Evolutionary conservation across 1,284 basidiomycete genomes (phyloP), one percentile per base, ranked within the genome.

Genomic region (Trichosporon sp.): DNA sequence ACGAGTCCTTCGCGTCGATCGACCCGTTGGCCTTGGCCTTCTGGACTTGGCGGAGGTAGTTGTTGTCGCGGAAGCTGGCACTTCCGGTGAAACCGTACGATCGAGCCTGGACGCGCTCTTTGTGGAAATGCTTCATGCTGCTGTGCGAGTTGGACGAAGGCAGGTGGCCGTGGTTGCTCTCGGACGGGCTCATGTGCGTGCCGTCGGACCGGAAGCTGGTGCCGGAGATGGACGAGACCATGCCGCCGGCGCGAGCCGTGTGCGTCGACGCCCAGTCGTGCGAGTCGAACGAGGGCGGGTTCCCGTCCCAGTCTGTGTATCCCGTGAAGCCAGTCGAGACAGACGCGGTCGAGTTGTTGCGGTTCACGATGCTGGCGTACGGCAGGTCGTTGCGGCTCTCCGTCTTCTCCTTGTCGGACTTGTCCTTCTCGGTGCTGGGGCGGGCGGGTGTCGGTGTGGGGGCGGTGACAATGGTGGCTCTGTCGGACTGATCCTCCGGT

Each of bases 61-160:
- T 78, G 63, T 73, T 76, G 59, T 83, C 81, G 37, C 80, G 71
- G 71, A 80, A 74, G n/a, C 72, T 69, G 32, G 74, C 72, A 32
- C 76, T 75, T 11, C 79, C 77, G 16, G 80, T 78, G 70, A 83
- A 81, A 6, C 80, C 81, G 68, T 81, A 80, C 14, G 79, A 81
- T 66, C 77, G 78, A 8, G 73, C 75, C 19, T 59, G 51, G 35
- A 56, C 32, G 21, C 70, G 69, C 5, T 71, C 72, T 43, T 63
- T 64, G 56, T 65, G 40, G 10, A 67, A 69, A 12, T 54, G 21
- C 43, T 66, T 70, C 31, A 65, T 40, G 35, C 31, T 31, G 6
- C 46, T 35, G 64, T 46, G 51, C 26, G 73, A 70, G 10, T 7
- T 14, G 43, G 56, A 67, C 11, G 68, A 61, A 2, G 68, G 66